A percentile compares a stretch with the other conserved stretches of the same genome.
These are phyloP conservation scores for Plantago elongata DNA, from an alignment of 257 asterid species.

Conservation along the genomic window DNA sequence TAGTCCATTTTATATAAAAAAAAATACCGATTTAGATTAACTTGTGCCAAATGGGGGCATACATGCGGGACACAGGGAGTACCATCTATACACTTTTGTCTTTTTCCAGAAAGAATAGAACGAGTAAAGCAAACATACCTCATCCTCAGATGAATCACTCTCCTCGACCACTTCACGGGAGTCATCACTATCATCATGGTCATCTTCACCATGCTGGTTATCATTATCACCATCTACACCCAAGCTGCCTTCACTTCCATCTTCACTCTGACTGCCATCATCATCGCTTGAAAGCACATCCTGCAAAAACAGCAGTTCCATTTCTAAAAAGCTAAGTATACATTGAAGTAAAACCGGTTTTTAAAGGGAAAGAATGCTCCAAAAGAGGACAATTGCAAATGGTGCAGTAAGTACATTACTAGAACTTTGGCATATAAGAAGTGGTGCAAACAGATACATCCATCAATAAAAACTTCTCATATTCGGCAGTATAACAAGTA, in stretches of 20 bases:
- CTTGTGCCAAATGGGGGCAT: neutral
- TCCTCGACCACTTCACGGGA: constrained; percentile 48
- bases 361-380: neutral
- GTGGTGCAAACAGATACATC: neutral
- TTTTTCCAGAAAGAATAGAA: constrained; percentile 6
- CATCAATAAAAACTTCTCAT: neutral
- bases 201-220: constrained; percentile 20
- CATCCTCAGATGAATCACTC: constrained; percentile 87
- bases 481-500: neutral
- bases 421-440: neutral
- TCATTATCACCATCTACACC: constrained; percentile 26
- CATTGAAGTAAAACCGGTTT: no score
- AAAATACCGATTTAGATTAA: neutral
- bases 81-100: neutral
- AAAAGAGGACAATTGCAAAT: neutral
- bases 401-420: neutral
- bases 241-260: constrained; percentile 17
- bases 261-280: constrained; percentile 17
- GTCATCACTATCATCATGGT: constrained; percentile 40
- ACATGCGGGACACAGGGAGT: neutral
- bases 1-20: no score
- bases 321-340: neutral
- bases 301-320: constrained; percentile 27
- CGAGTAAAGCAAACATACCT: constrained; percentile 37
- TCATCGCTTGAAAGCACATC: constrained; percentile 41